A percentile compares a stretch with the other conserved stretches of the same genome.
These are phyloP conservation scores for Fusarium siculi DNA, from an alignment of 2,329 filamentous ascomycete species.

Conservation along the genomic window DNA sequence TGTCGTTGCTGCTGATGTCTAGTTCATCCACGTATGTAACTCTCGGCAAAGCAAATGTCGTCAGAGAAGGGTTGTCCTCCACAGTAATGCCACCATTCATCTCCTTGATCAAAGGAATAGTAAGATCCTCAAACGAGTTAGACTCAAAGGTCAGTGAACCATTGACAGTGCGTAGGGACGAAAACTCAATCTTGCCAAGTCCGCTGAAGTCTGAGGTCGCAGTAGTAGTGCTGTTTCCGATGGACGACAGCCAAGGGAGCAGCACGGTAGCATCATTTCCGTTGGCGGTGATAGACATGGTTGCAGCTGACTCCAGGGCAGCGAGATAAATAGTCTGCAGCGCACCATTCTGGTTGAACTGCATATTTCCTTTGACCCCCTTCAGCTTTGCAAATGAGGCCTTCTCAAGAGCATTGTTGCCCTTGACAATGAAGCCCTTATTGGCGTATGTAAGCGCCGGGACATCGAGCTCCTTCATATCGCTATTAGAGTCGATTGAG, in stretches of 20 bases:
- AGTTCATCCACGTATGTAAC: constrained; percentile 37
- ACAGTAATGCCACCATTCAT: constrained; percentile 43
- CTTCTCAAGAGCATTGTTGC: constrained; percentile 35
- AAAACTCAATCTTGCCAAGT: constrained; percentile 35
- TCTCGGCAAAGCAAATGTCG: constrained; percentile 41
- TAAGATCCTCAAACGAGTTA: constrained; percentile 34
- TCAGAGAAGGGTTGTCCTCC: constrained; percentile 37
- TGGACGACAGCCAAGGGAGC: constrained; percentile 36
- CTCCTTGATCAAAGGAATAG: constrained; percentile 38
- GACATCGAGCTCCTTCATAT: constrained; percentile 34
- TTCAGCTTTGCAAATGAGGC: constrained; percentile 40
- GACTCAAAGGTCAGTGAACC: constrained; percentile 41
- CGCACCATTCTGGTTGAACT: constrained; percentile 38
- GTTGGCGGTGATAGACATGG: constrained; percentile 43
- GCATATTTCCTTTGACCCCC: constrained; percentile 39
- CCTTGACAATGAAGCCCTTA: constrained; percentile 38
- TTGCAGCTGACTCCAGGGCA: constrained; percentile 40
- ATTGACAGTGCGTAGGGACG: constrained; percentile 38
- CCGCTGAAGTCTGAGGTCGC: constrained; percentile 38
- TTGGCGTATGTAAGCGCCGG: constrained; percentile 32
- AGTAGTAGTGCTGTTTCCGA: constrained; percentile 41
- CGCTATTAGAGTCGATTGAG: constrained; percentile 37
- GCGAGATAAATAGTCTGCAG: constrained; percentile 31
- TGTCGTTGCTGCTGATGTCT: constrained; percentile 36
- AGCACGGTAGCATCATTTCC: constrained; percentile 27